Conservation (phyloP, 352 stramenopile genomes). For the Saprolegnia diclina region DNA sequence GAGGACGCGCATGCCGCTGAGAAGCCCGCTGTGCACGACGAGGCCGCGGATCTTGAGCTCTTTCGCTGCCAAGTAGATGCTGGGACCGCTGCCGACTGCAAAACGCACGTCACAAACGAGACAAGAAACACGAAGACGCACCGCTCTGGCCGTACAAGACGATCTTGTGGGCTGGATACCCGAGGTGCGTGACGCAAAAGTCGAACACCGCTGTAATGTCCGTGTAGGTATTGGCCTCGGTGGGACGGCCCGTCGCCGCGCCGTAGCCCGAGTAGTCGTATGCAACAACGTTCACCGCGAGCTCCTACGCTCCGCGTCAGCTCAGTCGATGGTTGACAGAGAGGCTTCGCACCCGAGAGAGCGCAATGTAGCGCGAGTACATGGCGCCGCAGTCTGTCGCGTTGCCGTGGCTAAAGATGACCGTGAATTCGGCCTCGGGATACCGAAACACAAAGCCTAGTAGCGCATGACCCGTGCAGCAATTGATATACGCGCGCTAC, state of each 20-base stretch:
- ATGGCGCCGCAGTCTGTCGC: constrained; percentile 33
- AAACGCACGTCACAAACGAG: background rate
- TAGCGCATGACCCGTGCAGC: background rate
- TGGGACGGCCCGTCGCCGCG: constrained; percentile 20
- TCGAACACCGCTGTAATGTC: constrained; percentile 30
- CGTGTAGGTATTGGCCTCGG: constrained; percentile 27
- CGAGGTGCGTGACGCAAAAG: constrained; percentile 9
- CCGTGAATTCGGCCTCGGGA: constrained; percentile 25
- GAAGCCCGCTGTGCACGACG: constrained; percentile 31
- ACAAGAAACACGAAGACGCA: background rate
- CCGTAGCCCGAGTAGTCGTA: constrained; percentile 34
- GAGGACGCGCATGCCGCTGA: constrained; percentile 32
- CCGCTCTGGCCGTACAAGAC: constrained; percentile 32
- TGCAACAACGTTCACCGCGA: constrained; percentile 30
- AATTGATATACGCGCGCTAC: background rate
- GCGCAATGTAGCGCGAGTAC: constrained; percentile 29
- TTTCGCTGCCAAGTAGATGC: constrained; percentile 28
- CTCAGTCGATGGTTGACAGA: background rate
- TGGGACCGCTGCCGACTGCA: constrained; percentile 28
- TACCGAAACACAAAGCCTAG: constrained; percentile 31
- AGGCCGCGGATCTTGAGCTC: constrained; percentile 24
- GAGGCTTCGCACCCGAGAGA: constrained; percentile 18
- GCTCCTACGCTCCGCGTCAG: constrained; percentile 1
- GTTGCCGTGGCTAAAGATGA: constrained; percentile 33
- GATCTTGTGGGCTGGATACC: constrained; percentile 13